Evolutionary conservation across 2,329 filamentous ascomycete species (phyloP).

Genomic region (Neonectria hederae): DNA sequence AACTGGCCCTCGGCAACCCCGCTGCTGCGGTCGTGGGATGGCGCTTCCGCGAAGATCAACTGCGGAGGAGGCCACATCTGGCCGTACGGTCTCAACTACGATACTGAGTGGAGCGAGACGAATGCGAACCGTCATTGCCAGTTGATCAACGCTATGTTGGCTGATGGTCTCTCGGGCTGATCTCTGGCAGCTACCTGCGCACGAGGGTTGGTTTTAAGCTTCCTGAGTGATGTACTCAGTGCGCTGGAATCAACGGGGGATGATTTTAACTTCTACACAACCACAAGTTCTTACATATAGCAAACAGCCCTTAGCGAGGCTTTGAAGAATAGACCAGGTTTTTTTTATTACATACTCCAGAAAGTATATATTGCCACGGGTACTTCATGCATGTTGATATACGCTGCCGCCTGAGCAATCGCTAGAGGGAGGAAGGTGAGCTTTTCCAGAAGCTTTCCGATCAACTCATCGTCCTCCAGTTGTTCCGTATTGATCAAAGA

Average conservation of each 20-base stretch:
- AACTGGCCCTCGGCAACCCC: constrained; percentile 53
- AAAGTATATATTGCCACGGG: constrained; percentile 47
- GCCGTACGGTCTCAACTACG: constrained; percentile 55
- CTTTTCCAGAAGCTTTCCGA: constrained; percentile 21
- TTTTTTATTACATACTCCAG: no score
- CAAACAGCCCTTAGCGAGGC: no score
- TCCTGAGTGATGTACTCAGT: background rate
- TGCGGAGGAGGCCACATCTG: constrained; percentile 53
- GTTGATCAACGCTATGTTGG: constrained; percentile 56
- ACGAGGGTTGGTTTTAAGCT: background rate
- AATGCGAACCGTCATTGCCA: constrained; percentile 55
- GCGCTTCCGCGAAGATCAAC: constrained; percentile 47
- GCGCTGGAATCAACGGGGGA: background rate
- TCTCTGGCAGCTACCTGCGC: background rate
- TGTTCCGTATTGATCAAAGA: background rate
- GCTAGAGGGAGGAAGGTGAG: constrained; percentile 51
- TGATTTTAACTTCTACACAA: background rate
- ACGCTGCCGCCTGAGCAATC: constrained; percentile 53
- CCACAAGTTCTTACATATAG: no score
- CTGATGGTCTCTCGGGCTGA: constrained; percentile 46
- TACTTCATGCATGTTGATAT: constrained; percentile 47
- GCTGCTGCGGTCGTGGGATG: constrained; percentile 55
- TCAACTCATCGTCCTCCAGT: background rate
- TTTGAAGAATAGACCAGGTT: no score
- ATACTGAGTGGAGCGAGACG: constrained; percentile 56